Evolutionary conservation across 805 yeast species (phyloP), one percentile per base, ranked within the genome.

Genomic region (Torulaspora franciscae): DNA sequence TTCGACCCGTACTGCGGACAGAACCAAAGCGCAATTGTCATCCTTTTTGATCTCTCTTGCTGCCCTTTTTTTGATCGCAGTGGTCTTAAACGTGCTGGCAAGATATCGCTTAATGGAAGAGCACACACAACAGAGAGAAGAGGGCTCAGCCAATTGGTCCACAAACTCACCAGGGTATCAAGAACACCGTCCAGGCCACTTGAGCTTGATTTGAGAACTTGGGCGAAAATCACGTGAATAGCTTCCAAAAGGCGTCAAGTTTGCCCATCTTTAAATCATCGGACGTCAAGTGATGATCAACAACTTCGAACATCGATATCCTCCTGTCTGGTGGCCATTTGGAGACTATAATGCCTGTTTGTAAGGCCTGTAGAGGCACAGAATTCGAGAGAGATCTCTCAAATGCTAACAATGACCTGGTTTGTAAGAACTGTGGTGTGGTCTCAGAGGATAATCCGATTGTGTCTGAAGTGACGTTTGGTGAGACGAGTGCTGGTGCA

Each of bases 381-480:
- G 70, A 71, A 36, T 77, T 79, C 51, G 68, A 68, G 3, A 69
- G 79, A 49, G 83, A 78, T 49, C 70, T 71, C 37, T 68, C 70
- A 30, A 73, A 79, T 9, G 80, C 83, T 0, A 79, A 90, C 3
- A 82, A 85, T 2, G 96, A 88, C 64, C 62, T 86, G 25, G 82
- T 88, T 9, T 93, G 99, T 71, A 71, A 74, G 32, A 62, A 67
- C 27, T 93, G 99, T 77, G 97, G 97, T 64, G 69, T 80, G 15
- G 97, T 93, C 25, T 76, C 77, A 46, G 95, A 88, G 52, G 98
- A 90, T 60, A 85, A 88, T 57, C 95, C 95, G 15, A 91, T 93
- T 53, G 98, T 95, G 8, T 81, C 95, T 6, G 99, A 93, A 62
- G 93, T 95, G 43, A 85, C 93, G 9, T 93, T 90, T 68, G 93